Conservation (phyloP, 805 yeast genomes). For the Hanseniaspora vineae region DNA sequence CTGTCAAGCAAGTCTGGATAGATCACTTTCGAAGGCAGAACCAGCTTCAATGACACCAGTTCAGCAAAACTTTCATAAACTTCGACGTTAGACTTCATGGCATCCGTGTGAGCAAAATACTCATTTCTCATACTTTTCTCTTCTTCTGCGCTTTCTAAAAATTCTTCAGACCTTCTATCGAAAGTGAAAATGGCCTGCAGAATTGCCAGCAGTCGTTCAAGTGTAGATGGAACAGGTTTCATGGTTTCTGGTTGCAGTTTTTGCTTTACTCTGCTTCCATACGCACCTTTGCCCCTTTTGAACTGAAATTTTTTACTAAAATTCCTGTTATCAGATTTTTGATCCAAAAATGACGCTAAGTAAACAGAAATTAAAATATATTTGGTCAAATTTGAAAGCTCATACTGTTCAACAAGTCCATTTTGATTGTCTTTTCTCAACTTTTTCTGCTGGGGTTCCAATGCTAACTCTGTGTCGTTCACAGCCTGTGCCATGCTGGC, state of each 20-base stretch:
- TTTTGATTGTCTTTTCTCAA: not conserved
- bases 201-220: slow-evolving; percentile 73
- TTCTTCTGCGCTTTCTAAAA: slow-evolving; percentile 22
- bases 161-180: slow-evolving; percentile 23
- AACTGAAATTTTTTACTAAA: slow-evolving; percentile 44
- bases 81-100: slow-evolving; percentile 32
- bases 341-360: slow-evolving; percentile 66
- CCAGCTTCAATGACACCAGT: slow-evolving; percentile 38
- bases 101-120: not conserved
- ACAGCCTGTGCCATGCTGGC: slow-evolving; percentile 5
- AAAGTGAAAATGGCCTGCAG: slow-evolving; percentile 53
- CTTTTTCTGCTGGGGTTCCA: not conserved
- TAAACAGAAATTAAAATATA: slow-evolving; percentile 71
- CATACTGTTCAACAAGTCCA: slow-evolving; percentile 17
- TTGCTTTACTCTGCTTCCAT: slow-evolving; percentile 30
- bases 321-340: slow-evolving; percentile 51
- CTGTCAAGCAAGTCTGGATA: slow-evolving; percentile 47
- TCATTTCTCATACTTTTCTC: slow-evolving; percentile 12
- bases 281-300: slow-evolving; percentile 31
- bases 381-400: slow-evolving; percentile 49
- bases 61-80: slow-evolving; percentile 49
- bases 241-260: slow-evolving; percentile 48
- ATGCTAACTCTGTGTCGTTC: slow-evolving; percentile 6
- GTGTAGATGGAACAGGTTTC: slow-evolving; percentile 60
- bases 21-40: slow-evolving; percentile 29